Evolutionary conservation across 441 rosid species (phyloP).

Genomic region (Syzygium malaccense): DNA sequence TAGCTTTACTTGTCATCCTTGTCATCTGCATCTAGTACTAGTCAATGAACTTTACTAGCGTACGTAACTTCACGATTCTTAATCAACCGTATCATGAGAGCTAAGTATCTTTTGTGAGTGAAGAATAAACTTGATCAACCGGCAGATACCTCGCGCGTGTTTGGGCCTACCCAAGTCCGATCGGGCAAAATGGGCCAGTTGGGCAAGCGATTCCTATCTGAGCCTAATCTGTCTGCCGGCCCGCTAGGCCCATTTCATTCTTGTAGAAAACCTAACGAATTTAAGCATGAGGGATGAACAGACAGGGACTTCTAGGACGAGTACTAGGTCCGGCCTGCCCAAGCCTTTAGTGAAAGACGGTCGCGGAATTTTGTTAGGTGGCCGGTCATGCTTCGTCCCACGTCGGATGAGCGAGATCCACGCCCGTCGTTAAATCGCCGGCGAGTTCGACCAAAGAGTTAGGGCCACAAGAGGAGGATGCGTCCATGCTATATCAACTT

Average conservation of each 20-base stretch:
- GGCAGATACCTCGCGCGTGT: neutral
- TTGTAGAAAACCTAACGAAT: neutral
- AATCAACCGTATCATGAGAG: accelerated
- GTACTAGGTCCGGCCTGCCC: too few relatives aligned
- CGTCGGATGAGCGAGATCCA: neutral
- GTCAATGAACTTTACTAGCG: neutral
- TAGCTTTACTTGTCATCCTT: neutral
- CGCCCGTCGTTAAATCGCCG: neutral
- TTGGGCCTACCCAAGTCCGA: neutral
- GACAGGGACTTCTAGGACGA: neutral
- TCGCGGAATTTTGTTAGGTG: too few relatives aligned
- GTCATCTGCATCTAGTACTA: accelerated
- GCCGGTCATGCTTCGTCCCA: neutral
- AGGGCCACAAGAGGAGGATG: neutral
- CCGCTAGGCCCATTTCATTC: neutral
- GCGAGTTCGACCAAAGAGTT: neutral
- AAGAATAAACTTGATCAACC: neutral
- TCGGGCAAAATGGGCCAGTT: neutral
- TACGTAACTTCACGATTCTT: neutral
- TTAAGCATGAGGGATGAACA: neutral
- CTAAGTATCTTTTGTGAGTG: neutral
- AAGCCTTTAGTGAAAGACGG: too few relatives aligned
- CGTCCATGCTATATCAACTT: neutral
- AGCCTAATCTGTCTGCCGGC: neutral
- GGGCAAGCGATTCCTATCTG: neutral